Evolutionary conservation across 2,329 filamentous ascomycete genomes (phyloP).

Genomic region (Pseudohalonectria lignicola): DNA sequence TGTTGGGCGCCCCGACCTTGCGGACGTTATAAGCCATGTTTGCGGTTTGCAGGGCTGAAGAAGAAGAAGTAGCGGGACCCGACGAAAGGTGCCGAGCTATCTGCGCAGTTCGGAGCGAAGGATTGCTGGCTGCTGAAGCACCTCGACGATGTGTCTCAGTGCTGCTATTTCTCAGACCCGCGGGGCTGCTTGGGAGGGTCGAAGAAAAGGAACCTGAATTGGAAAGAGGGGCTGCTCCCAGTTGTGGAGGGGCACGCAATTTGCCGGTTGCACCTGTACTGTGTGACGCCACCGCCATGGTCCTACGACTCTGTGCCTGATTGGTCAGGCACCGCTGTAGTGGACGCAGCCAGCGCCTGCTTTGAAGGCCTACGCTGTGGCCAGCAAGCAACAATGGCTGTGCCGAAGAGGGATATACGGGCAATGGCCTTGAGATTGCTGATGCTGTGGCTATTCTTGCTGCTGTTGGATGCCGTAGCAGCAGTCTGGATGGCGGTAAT

Average conservation of each 20-base stretch:
- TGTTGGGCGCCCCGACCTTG: slow-evolving; percentile 85
- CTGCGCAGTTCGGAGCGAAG: slow-evolving; percentile 38
- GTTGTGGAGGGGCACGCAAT: slow-evolving; percentile 5
- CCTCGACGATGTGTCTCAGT: too few relatives aligned
- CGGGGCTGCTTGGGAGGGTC: too few relatives aligned
- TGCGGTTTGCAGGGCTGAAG: slow-evolving; percentile 10
- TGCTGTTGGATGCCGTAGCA: too few relatives aligned
- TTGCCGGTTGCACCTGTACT: slow-evolving; percentile 6
- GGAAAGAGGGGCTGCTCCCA: slow-evolving; percentile 12
- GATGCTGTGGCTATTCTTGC: too few relatives aligned
- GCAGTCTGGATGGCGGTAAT: too few relatives aligned
- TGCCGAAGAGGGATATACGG: too few relatives aligned
- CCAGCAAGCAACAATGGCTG: too few relatives aligned
- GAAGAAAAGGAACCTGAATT: neutral
- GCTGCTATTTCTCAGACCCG: too few relatives aligned
- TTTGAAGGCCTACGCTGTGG: too few relatives aligned
- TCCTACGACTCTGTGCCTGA: neutral
- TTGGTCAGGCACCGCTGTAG: neutral
- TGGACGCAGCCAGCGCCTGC: too few relatives aligned
- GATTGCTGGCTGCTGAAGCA: slow-evolving; percentile 26
- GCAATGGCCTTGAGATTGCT: too few relatives aligned
- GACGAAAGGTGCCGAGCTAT: slow-evolving; percentile 43
- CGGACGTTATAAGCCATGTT: slow-evolving; percentile 62
- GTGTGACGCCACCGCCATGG: slow-evolving; percentile 14
- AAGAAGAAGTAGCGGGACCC: slow-evolving; percentile 17